Evolutionary conservation across 306 rosid species (phyloP).

Genomic region (Vigna reflexopilosa): DNA sequence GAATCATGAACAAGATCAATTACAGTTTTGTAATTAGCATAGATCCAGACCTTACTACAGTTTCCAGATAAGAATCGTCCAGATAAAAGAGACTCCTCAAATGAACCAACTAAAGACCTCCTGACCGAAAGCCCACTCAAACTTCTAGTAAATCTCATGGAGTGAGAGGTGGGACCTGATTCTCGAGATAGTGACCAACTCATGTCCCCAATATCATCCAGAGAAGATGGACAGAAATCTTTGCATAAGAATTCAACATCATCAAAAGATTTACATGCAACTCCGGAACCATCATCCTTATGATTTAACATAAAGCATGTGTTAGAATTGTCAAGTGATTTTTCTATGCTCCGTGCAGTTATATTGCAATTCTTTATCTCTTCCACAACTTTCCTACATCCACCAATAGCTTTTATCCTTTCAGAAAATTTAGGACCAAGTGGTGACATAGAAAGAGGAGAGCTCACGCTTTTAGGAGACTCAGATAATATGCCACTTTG

Average conservation of each 20-base stretch:
- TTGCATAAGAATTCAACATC: conserved; percentile 60
- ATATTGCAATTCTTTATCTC: conserved; percentile 55
- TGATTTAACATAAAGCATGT: conserved; percentile 44
- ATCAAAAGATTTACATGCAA: conserved; percentile 64
- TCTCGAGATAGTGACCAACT: conserved; percentile 59
- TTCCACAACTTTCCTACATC: conserved; percentile 48
- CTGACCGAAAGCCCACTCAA: conserved; percentile 82
- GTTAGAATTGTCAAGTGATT: conserved; percentile 55
- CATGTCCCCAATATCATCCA: conserved; percentile 55
- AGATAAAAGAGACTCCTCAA: conserved; percentile 96
- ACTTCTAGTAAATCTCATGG: conserved; percentile 71
- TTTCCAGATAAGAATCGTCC: conserved; percentile 87
- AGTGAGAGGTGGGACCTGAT: conserved; percentile 54
- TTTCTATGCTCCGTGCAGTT: conserved; percentile 47
- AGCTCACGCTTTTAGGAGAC: conserved; percentile 55
- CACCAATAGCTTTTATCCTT: conserved; percentile 58
- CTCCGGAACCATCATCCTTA: conserved; percentile 54
- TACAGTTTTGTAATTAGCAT: conserved; percentile 19
- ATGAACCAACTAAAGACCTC: conserved; percentile 97
- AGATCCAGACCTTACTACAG: conserved; percentile 68
- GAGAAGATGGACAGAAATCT: conserved; percentile 73
- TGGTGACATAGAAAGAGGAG: conserved; percentile 83
- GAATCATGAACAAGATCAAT: conserved; percentile 38
- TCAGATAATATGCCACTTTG: conserved; percentile 49
- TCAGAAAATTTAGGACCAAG: conserved; percentile 90